These are phyloP conservation scores for Plectosphaerella sp. DNA, from an alignment of 2,329 filamentous ascomycete genomes.

Conservation along the genomic window DNA sequence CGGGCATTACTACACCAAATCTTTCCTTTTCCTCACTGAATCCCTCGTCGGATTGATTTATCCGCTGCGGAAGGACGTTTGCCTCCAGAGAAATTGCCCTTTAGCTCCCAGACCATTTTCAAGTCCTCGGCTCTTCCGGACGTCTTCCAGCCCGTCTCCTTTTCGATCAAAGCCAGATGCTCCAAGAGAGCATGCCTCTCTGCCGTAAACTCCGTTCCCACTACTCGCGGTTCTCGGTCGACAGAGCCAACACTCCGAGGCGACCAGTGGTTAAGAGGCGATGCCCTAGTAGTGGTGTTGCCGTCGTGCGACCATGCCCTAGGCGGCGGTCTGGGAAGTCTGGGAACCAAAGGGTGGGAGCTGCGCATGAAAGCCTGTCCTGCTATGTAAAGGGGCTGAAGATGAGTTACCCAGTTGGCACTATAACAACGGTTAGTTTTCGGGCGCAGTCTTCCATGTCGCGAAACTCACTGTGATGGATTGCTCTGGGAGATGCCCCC, in stretches of 20 bases:
- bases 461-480: conserved; percentile 6
- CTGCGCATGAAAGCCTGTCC: conserved; percentile 1
- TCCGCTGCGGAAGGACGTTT: no score
- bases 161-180: conserved; percentile 8
- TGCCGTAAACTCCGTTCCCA: neutral
- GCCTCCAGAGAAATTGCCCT: neutral
- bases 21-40: no score
- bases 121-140: conserved; percentile 2
- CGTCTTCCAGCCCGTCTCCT: conserved; percentile 9
- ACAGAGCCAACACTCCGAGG: neutral
- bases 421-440: no score
- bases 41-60: no score
- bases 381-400: conserved; percentile 10
- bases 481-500: conserved; percentile 8
- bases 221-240: neutral
- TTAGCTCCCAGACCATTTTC: neutral
- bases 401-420: conserved; percentile 11
- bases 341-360: neutral
- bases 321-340: neutral
- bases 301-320: neutral
- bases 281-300: no score
- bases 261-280: neutral
- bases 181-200: conserved; percentile 7
- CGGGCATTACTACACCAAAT: no score
- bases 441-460: no score